A percentile compares a stretch with the other conserved stretches of the same genome.
Conservation (phyloP, 2,329 filamentous ascomycete species). For the Hymenoscyphus albidus region DNA sequence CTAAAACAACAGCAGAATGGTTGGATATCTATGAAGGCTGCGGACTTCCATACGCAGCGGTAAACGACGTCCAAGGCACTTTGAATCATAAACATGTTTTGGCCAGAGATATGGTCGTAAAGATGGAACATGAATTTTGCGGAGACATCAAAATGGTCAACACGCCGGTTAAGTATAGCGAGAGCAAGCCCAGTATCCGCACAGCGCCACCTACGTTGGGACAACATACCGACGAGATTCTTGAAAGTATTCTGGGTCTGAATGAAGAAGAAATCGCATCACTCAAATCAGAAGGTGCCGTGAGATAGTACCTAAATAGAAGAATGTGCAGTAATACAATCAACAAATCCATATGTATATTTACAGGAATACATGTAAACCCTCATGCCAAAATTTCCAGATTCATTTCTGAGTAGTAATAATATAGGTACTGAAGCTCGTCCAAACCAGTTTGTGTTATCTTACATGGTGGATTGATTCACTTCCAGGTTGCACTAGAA, state of each 20-base stretch:
- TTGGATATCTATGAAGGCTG: constrained; percentile 80
- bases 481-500: too few relatives aligned
- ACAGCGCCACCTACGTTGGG: constrained; percentile 80
- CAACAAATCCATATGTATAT: not conserved
- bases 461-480: not conserved
- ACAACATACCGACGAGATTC: constrained; percentile 78
- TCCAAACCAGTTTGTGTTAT: not conserved
- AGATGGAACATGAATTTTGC: constrained; percentile 78
- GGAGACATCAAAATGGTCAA: constrained; percentile 88
- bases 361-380: too few relatives aligned
- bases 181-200: constrained; percentile 71
- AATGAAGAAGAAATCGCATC: constrained; percentile 53
- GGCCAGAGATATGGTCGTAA: constrained; percentile 85
- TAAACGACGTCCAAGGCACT: constrained; percentile 87
- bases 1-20: constrained; percentile 85
- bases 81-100: constrained; percentile 79
- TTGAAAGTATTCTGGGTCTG: constrained; percentile 61
- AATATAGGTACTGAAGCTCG: too few relatives aligned
- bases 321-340: not conserved
- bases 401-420: too few relatives aligned
- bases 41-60: constrained; percentile 89
- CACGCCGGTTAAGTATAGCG: constrained; percentile 90
- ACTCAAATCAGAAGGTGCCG: constrained; percentile 63
- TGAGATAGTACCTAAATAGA: constrained; percentile 42
- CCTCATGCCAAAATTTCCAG: too few relatives aligned